Evolutionary conservation across 1,139 yeast genomes (phyloP), one percentile per base, ranked within the genome.

Genomic region (Blastobotrys proliferans): DNA sequence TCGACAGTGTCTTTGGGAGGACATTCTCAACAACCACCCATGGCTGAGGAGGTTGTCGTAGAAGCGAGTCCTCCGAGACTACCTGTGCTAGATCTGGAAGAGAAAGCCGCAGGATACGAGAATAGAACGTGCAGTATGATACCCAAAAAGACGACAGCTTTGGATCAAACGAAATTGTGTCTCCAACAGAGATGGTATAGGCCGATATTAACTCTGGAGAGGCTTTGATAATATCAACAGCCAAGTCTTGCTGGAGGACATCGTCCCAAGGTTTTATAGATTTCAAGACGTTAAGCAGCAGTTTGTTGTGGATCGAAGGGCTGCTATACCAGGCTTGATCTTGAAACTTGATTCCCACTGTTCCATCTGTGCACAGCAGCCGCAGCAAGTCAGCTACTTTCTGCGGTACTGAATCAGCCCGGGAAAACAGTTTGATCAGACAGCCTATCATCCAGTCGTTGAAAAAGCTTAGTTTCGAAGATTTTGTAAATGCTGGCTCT

Each of bases 191-290:
- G 40, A 76, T 70, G 60, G 79, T 71, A 51, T 83, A 90, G 1
- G 90, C 85, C 1, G 88, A 78, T 1, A 86, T 72, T 28, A 92
- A 69, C 56, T 88, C 97, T 1, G 86, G 83, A 37, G 78, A 71
- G 26, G 68, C 57, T 2, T 63, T 49, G 35, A 90, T 64, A 14
- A 83, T 72, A n/a, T 66, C 60, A 8, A 77, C 57, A 1, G 74
- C 74, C 21, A 83, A 69, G 28, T 74, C 73, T 45, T 81, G 68
- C 53, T 87, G 94, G 26, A 66, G 52, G 14, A 72, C 72, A 49
- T 83, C 81, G 50, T 84, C 90, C 86, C 92, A 83, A 0, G 97
- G 94, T 56, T 84, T 86, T 51, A 90, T 68, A 20, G 73, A 68
- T 8, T 79, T 78, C 19, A 87, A 58, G 6, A 87, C 63, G 2